A percentile compares a stretch with the other conserved stretches of the same genome.
These are phyloP conservation scores for Pleurotus tuber-regium DNA, from an alignment of 768 basidiomycete genomes.

Conservation along the genomic window DNA sequence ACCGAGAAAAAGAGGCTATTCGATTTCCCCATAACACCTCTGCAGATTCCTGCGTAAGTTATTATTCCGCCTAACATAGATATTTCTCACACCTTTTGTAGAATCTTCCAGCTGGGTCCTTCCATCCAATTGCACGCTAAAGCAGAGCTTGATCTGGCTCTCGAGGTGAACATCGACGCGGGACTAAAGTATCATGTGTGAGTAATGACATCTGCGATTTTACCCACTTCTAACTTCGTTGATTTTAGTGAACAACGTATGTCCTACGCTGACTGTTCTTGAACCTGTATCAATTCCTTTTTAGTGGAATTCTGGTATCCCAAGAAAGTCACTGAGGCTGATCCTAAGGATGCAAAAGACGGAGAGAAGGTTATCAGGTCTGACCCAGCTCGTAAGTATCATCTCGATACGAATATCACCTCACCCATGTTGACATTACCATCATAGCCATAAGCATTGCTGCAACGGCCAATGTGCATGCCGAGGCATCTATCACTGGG, in stretches of 20 bases:
- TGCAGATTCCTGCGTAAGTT: background rate
- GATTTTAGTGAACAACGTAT: background rate
- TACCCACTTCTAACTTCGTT: no score
- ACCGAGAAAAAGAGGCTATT: background rate
- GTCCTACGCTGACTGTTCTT: no score
- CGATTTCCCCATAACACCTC: background rate
- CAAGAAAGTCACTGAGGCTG: background rate
- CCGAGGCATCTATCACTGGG: conserved; percentile 1
- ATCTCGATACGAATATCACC: no score
- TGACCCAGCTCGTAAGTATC: background rate
- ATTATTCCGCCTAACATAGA: background rate
- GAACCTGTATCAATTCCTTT: background rate
- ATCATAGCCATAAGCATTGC: background rate
- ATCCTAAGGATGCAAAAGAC: background rate
- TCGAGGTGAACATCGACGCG: background rate
- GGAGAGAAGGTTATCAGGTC: background rate
- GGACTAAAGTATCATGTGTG: conserved; percentile 3
- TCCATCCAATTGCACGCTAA: background rate
- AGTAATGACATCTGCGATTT: background rate
- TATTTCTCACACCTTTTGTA: background rate
- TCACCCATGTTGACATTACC: background rate
- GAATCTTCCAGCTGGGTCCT: background rate
- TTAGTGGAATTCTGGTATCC: conserved; percentile 8
- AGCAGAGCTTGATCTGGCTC: background rate
- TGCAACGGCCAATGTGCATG: background rate